Evolutionary conservation across 257 asterid species (phyloP).

Genomic region (Cruciata laevipes): DNA sequence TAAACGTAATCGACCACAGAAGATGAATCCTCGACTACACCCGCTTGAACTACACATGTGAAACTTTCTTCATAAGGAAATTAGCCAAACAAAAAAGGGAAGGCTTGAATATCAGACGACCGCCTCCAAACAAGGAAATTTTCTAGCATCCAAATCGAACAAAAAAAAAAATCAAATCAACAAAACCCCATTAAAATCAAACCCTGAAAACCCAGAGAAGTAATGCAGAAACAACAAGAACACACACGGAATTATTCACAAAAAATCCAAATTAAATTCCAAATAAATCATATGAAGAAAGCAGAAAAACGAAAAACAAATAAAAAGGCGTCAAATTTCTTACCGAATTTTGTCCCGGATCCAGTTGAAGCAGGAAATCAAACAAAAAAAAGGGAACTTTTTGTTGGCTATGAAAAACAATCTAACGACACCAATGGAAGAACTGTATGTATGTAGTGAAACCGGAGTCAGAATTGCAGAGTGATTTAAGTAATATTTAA

Average conservation of each 20-base stretch:
- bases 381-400: background rate
- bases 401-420: background rate
- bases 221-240: background rate
- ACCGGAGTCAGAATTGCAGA: background rate
- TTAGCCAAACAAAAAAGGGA: background rate
- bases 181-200: background rate
- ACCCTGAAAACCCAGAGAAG: background rate
- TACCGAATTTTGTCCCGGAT: background rate
- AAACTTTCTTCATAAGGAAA: conserved; percentile 1
- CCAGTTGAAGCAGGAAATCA: background rate
- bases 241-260: background rate
- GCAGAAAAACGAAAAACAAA: background rate
- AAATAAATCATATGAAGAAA: background rate
- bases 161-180: background rate
- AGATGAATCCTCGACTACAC: background rate
- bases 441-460: background rate
- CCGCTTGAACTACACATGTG: background rate
- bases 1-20: background rate
- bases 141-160: background rate
- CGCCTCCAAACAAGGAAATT: background rate
- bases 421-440: background rate
- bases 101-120: background rate
- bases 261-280: background rate
- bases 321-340: conserved; percentile 4
- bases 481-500: background rate